Percentiles rank a stretch among this genome's conserved stretches.
Conservation (phyloP, 225 moss, liverwort and hornwort genomes). For the Physcomitrium patens region DNA sequence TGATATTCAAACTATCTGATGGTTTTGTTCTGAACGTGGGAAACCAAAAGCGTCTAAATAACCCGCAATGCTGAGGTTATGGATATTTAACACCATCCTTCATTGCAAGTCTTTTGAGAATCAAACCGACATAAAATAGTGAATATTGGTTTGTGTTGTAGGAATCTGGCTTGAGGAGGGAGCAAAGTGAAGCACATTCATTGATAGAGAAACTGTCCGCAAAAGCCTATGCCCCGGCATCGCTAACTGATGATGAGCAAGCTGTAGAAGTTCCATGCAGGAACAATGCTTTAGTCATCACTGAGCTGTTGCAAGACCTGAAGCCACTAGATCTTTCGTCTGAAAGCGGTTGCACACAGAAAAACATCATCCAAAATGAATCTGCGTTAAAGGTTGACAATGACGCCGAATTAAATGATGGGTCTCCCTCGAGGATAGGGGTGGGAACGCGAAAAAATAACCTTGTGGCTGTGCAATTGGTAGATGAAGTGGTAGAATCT, state of each 20-base stretch:
- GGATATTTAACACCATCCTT: too few relatives aligned
- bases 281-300: slow-evolving; percentile 44
- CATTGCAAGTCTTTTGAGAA: too few relatives aligned
- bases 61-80: neutral
- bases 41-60: too few relatives aligned
- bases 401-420: neutral
- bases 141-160: slow-evolving; percentile 24
- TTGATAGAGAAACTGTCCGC: slow-evolving; percentile 53
- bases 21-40: too few relatives aligned
- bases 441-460: slow-evolving; percentile 30
- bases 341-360: neutral
- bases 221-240: slow-evolving; percentile 15
- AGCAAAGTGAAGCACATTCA: slow-evolving; percentile 57
- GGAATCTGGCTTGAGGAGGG: slow-evolving; percentile 58
- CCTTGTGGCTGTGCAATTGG: slow-evolving; percentile 37
- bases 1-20: too few relatives aligned
- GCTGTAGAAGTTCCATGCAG: slow-evolving; percentile 35
- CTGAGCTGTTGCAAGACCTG: slow-evolving; percentile 60
- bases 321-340: slow-evolving; percentile 45
- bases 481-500: slow-evolving; percentile 50
- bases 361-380: too few relatives aligned
- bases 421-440: too few relatives aligned
- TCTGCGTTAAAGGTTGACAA: slow-evolving; percentile 17
- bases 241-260: slow-evolving; percentile 25
- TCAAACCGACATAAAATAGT: too few relatives aligned